A percentile compares a stretch with the other conserved stretches of the same genome.
Conservation (phyloP, 345 rosid species). For the Sonneratia alba region DNA sequence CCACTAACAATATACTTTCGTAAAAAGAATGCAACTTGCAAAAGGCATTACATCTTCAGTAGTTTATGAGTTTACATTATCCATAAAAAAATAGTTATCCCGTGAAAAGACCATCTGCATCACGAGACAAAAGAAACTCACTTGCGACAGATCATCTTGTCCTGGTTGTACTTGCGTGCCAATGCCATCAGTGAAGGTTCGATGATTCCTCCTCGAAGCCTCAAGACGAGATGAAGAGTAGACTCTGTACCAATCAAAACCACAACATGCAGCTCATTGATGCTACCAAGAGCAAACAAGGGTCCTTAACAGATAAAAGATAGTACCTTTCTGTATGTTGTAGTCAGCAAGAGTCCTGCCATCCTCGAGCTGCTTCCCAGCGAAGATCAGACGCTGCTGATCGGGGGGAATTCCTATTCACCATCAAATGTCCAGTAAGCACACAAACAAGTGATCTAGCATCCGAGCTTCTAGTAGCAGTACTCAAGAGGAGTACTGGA, state of each 20-base stretch:
- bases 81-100: neutral
- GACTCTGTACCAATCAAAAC: conserved; percentile 31
- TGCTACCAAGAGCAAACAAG: neutral
- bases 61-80: neutral
- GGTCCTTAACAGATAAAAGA: neutral
- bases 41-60: neutral
- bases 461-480: neutral
- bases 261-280: neutral
- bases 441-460: neutral
- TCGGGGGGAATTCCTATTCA: conserved; percentile 76
- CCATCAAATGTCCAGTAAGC: neutral
- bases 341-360: conserved; percentile 88
- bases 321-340: conserved; percentile 77
- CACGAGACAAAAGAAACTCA: conserved; percentile 18
- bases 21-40: too few relatives aligned
- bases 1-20: too few relatives aligned
- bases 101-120: neutral
- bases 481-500: neutral
- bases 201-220: conserved; percentile 85
- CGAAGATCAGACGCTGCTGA: conserved; percentile 81
- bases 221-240: conserved; percentile 74
- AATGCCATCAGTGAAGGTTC: conserved; percentile 92
- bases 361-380: conserved; percentile 91
- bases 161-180: conserved; percentile 86
- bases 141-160: conserved; percentile 92